Base-by-base conservation (phyloP, 2,329 filamentous ascomycete genomes). In the Aspergillus costaricaensis region DNA sequence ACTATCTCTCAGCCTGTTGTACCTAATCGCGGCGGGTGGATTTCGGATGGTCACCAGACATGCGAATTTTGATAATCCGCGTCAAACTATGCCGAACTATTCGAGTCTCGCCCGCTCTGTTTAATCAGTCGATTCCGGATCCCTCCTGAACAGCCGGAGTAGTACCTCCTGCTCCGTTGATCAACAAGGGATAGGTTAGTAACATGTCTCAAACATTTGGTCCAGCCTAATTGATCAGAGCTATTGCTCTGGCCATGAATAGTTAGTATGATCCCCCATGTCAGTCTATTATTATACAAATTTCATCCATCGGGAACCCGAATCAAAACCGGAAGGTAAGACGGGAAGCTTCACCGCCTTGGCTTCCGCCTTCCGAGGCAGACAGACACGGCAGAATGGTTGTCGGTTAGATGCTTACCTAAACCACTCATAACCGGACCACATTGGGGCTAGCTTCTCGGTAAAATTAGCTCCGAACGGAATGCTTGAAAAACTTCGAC, bases 401-500 rank as follows among this genome's bases (percentile, higher is more conserved):
- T 6, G n/a, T 25, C 23, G 44, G 44, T 17, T 49, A 25, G 14
- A n/a, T 17, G 38, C 23, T 55, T 44, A 55, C 53, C 25, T 55
- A 44, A 44, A 6, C 25, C 32, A 12, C 53, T 62, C 25, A 21
- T 8, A 19, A 21, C 30, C 9, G 19, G 17, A 19, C 27, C 6
- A 43, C 38, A 17, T 48, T 57, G 55, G 41, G 47, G 30, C 59
- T 62, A 57, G 54, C 27, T 53, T 43, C 55, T 68, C 70, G 74
- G 72, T 63, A 65, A 69, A 68, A 57, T 60, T 72, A 67, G 60
- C 64, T 71, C 68, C 72, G 68, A 47, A 57, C 58, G 63, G 60
- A 48, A 59, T 71, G 69, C 69, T 73, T 70, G 67, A 75, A 75
- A 75, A 74, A 44, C 59, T 63, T 49, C 57, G 54, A 53, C 60